phyloP scores from a whole-genome alignment of 1,139 yeast genomes.

The Suhomyces maxii region DNA sequence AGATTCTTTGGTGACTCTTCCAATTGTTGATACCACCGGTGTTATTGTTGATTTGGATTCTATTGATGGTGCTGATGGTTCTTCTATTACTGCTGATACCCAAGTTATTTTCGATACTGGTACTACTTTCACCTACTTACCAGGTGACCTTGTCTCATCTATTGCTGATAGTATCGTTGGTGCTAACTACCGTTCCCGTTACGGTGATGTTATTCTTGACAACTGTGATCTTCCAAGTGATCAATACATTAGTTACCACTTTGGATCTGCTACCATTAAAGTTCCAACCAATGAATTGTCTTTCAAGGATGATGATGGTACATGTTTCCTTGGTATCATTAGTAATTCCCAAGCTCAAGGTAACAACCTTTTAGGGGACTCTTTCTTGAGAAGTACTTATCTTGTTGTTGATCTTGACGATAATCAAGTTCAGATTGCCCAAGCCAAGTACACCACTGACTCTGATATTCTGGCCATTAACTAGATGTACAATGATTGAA shows the following conservation, averaged over 20 bases:
- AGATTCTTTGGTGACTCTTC: slow-evolving; percentile 15
- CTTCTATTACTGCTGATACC: neutral
- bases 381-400: slow-evolving; percentile 32
- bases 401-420: slow-evolving; percentile 31
- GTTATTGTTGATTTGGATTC: slow-evolving; percentile 11
- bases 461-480: slow-evolving; percentile 3
- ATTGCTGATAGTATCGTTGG: slow-evolving; percentile 29
- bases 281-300: slow-evolving; percentile 10
- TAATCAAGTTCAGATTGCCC: slow-evolving; percentile 27
- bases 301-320: neutral
- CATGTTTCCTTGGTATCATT: slow-evolving; percentile 4
- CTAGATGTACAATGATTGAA: too few species aligned
- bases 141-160: slow-evolving; percentile 35
- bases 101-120: slow-evolving; percentile 62
- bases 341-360: neutral
- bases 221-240: slow-evolving; percentile 3
- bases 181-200: neutral
- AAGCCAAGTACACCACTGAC: slow-evolving; percentile 8
- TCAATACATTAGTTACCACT: slow-evolving; percentile 2
- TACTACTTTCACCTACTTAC: slow-evolving; percentile 59
- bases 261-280: slow-evolving; percentile 5
- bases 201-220: neutral
- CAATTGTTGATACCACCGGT: slow-evolving; percentile 4
- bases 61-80: slow-evolving; percentile 6
- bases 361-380: slow-evolving; percentile 25